Evolutionary conservation across 345 rosid species (phyloP).

Genomic region (Arabis hirsuta): DNA sequence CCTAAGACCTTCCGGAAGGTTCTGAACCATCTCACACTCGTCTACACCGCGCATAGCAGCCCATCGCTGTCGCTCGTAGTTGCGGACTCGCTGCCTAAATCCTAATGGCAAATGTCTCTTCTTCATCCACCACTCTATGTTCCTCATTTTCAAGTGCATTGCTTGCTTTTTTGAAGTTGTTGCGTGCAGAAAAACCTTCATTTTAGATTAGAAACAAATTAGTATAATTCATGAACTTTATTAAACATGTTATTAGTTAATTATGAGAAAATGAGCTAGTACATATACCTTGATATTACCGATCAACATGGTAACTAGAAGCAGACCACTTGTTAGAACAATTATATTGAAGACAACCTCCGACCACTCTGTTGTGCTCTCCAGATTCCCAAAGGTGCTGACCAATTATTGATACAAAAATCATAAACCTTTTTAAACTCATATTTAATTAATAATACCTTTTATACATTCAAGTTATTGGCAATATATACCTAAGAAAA

Average conservation of each 20-base stretch:
- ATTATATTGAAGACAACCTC: conserved; percentile 97
- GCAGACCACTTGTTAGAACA: conserved; percentile 89
- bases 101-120: conserved; percentile 80
- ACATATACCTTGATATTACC: conserved; percentile 88
- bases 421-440: too few species aligned
- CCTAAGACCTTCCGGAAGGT: conserved; percentile 90
- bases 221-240: not conserved
- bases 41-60: conserved; percentile 98
- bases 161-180: conserved; percentile 97
- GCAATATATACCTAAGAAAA: conserved; percentile 1
- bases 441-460: not conserved
- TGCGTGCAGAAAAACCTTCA: conserved; percentile 83
- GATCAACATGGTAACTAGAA: conserved; percentile 92
- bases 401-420: not conserved
- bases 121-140: conserved; percentile 99
- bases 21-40: conserved; percentile 82
- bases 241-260: not conserved
- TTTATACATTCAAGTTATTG: not conserved
- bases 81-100: conserved; percentile 86
- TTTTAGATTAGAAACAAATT: not conserved
- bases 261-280: not conserved
- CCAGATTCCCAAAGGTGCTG: conserved; percentile 94
- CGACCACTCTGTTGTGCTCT: conserved; percentile 95
- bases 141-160: conserved; percentile 97
- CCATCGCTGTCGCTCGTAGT: conserved; percentile 94